Evolutionary conservation across 306 rosid species (phyloP), one percentile per base, ranked within the genome.

Genomic region (Spatholobus suberectus): DNA sequence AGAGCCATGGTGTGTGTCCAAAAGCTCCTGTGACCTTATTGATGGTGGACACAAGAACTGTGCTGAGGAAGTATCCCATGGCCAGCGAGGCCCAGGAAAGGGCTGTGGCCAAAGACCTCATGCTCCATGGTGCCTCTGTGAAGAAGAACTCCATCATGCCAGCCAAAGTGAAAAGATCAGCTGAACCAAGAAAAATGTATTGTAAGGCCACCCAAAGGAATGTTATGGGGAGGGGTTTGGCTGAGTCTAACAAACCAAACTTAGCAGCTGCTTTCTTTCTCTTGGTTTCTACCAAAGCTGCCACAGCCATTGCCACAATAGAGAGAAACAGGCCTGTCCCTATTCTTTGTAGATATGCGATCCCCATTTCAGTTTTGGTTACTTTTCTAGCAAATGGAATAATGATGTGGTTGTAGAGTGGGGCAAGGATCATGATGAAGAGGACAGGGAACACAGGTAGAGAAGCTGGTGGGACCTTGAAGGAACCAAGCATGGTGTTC

Each of bases 71-170:
- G 67, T 91, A 92, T 4, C 98, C 97, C 87, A 94, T 85, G 0
- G 98, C 92, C 15, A 92, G 75, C 2, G 98, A 92, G 2, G 93
- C 89, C 97, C 97, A 94, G 0, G 97, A 91, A 3, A 91, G 88
- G 20, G 98, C 77, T 5, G 97, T 92, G 43, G 98, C 95, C 49
- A 94, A 78, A 38, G 96, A 92, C 62, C 96, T 81, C 97, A 91
- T 92, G 69, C 91, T 84, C 37, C 74, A 40, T 8, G 98, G 94
- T 37, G 98, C 96, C 66, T 94, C 97, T 0, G 96, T 92, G 88
- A 91, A 92, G 89, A 94, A 94, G 35, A 94, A 92, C 65, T 94
- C 98, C 93, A 92, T 83, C 91, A 89, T 85, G 0, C 96, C 98
- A 6, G 96, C 97, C 84, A 92, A 44, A 2, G 94, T 92, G 89